These are phyloP conservation scores for Podaxis pistillaris DNA, from an alignment of 768 basidiomycete genomes.

Conservation along the genomic window DNA sequence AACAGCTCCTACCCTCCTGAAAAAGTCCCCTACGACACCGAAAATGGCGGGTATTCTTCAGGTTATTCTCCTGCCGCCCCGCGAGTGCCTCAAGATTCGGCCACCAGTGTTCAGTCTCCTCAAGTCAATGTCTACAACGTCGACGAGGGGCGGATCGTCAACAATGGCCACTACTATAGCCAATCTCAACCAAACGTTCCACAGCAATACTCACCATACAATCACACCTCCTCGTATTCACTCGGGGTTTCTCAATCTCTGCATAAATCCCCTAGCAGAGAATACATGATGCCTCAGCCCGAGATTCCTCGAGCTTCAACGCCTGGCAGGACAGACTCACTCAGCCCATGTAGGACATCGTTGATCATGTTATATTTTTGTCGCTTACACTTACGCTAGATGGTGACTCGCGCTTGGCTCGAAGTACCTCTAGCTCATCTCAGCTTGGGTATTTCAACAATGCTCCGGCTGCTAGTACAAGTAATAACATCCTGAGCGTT, in stretches of 20 bases:
- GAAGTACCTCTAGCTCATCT: slow-evolving; percentile 12
- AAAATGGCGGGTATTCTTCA: background rate
- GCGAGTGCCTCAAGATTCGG: slow-evolving; percentile 12
- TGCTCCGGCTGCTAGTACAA: background rate
- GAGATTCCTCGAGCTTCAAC: background rate
- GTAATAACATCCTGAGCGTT: background rate
- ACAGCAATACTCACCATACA: slow-evolving; percentile 9
- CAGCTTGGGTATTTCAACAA: background rate
- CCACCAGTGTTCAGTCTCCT: slow-evolving; percentile 14
- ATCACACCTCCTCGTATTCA: slow-evolving; percentile 8
- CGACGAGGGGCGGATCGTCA: slow-evolving; percentile 11
- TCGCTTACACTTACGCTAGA: slow-evolving; percentile 3
- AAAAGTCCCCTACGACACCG: slow-evolving; percentile 2
- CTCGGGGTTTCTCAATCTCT: background rate
- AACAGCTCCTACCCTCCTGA: slow-evolving; percentile 1
- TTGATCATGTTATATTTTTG: background rate
- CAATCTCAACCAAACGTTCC: slow-evolving; percentile 14
- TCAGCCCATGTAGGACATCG: slow-evolving; percentile 2
- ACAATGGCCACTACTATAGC: slow-evolving; percentile 19
- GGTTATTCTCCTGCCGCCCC: background rate
- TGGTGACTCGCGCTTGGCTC: slow-evolving; percentile 1
- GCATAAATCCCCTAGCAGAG: background rate
- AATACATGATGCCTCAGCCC: slow-evolving; percentile 1
- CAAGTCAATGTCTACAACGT: slow-evolving; percentile 19
- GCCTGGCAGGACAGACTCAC: background rate